Base-by-base conservation (phyloP, 768 basidiomycete species). In the Amanita molliuscula region DNA sequence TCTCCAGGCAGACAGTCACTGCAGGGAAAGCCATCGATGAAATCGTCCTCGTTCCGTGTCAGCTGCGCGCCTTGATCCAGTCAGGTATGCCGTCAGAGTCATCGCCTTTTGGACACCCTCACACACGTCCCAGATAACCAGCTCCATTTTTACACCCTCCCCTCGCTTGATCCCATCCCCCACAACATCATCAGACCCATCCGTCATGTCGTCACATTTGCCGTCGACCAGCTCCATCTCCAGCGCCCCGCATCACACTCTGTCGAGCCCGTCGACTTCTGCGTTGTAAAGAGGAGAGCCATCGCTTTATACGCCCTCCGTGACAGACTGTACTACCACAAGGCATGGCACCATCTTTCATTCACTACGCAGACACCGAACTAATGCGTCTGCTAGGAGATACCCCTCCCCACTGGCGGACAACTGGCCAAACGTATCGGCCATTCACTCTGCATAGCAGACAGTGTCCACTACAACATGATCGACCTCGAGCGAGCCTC, bases 201-300 rank as follows among this genome's bases (percentile, higher is more conserved):
- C 20, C 77, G 91, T 40, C 82, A 93, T 52, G 85, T 89, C 3
- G 67, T 86, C 16, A 72, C 84, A 0, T 81, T 95, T 55, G 81
- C 91, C 0, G 80, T 96, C 0, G 94, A 98, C 59, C 81, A 93
- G 49, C 72, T 74, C 44, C 82, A 88, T 55, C 66, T 87, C 20
- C 68, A 66, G 36, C 72, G 82, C 7, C 74, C 75, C 0, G 58
- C 70, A 1, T 55, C 65, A 3, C 50, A 62, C 8, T 58, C 63
- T 4, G 64, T 69, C 3, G 79, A 81, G 6, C 69, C 81, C 0
- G 71, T 87, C 8, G 82, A 86, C 13, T 76, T 91, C 54, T 88
- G 78, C 57, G 75, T 87, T 9, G 76, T 90, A 40, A 90, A 90
- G 59, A 73, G 82, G 28, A 74, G 55, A 20, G 65, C 72, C 1